phyloP scores from a whole-genome alignment of 139 green algal species.

The Coelastrella sp. region DNA sequence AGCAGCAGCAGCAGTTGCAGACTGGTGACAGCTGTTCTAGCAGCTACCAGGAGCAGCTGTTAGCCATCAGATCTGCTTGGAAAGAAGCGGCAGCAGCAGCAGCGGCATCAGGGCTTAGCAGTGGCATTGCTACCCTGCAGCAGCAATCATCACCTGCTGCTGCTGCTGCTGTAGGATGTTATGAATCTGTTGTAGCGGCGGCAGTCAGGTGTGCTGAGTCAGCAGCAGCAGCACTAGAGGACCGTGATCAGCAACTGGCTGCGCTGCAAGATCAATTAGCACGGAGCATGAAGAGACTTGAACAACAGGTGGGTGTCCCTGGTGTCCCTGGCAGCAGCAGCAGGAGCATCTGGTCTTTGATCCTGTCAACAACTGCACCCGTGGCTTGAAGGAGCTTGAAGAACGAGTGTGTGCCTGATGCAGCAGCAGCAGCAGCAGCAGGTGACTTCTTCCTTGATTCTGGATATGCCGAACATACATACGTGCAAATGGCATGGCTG shows the following conservation, averaged over 20 bases:
- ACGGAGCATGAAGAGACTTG: background rate
- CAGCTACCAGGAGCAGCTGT: background rate
- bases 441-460: background rate
- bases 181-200: too few relatives aligned
- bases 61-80: background rate
- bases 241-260: background rate
- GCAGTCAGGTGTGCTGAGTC: too few relatives aligned
- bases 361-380: background rate
- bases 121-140: background rate
- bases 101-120: background rate
- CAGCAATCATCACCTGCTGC: background rate
- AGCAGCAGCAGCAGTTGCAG: conserved; percentile 9
- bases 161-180: background rate
- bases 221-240: background rate
- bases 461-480: too few relatives aligned
- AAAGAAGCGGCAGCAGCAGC: conserved; percentile 15
- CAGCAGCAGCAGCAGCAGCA: background rate
- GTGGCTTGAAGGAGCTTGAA: too few relatives aligned
- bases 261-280: background rate
- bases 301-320: background rate
- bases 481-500: too few relatives aligned
- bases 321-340: background rate
- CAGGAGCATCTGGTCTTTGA: background rate
- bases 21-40: background rate
- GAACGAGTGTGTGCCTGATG: too few relatives aligned